Percentiles rank a stretch among this genome's conserved stretches.
Evolutionary conservation across 768 basidiomycete genomes (phyloP).

Genomic region (Boletus vermiculosoides): DNA sequence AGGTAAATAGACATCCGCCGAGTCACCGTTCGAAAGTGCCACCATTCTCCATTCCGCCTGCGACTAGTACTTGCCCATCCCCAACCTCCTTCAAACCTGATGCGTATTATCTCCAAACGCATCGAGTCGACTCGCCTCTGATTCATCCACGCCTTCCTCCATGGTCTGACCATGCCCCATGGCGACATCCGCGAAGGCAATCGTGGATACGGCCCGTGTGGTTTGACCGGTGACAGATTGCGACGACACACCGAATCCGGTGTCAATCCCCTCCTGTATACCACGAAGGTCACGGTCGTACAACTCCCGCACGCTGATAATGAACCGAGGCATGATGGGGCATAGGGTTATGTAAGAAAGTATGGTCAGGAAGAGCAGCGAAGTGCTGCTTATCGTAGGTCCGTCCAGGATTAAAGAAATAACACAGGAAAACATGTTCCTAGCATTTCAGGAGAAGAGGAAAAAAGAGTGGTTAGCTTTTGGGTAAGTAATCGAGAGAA

Average conservation of each 20-base stretch:
- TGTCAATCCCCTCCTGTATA: not conserved
- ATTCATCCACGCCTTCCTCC: not conserved
- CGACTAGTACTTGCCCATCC: too few species aligned
- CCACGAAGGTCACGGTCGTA: not conserved
- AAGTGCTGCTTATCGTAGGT: not conserved
- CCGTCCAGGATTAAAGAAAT: not conserved
- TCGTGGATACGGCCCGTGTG: not conserved
- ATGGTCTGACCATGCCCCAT: not conserved
- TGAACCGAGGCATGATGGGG: not conserved
- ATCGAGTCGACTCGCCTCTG: not conserved
- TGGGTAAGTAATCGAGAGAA: not conserved
- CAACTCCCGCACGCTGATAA: not conserved
- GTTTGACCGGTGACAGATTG: not conserved
- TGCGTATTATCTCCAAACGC: not conserved
- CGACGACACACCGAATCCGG: not conserved
- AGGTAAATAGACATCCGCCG: too few species aligned
- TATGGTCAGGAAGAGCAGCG: not conserved
- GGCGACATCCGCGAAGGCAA: not conserved
- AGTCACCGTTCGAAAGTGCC: too few species aligned
- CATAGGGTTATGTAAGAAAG: not conserved
- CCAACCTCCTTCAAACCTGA: not conserved
- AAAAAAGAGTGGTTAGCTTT: not conserved
- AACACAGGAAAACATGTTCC: not conserved
- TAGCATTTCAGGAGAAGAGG: not conserved
- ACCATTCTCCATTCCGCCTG: too few species aligned